phyloP scores from a whole-genome alignment of 257 asterid genomes.

The Solanum pinnatisectum region DNA sequence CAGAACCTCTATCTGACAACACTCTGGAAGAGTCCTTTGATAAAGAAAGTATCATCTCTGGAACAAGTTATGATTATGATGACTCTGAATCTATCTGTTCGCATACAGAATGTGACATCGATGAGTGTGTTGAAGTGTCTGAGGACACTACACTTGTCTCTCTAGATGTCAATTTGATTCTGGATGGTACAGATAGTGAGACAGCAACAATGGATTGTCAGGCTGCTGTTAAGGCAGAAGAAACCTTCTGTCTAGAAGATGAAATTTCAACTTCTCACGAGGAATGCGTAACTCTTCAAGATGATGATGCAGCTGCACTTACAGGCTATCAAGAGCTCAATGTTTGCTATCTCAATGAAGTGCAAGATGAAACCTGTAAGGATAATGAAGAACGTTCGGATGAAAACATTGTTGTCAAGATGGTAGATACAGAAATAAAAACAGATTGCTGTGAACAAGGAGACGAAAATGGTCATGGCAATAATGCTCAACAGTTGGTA shows the following conservation, averaged over 20 bases:
- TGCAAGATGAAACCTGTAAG: background rate
- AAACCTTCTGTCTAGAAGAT: background rate
- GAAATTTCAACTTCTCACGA: background rate
- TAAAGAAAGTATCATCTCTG: slow-evolving; percentile 25
- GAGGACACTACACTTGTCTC: background rate
- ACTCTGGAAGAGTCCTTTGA: slow-evolving; percentile 19
- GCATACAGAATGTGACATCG: slow-evolving; percentile 1
- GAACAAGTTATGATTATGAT: slow-evolving; percentile 1
- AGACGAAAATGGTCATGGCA: background rate
- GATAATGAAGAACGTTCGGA: background rate
- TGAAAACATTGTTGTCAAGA: background rate
- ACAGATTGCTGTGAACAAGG: background rate
- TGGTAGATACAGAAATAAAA: background rate
- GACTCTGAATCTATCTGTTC: slow-evolving; percentile 1
- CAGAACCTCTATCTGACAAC: slow-evolving; percentile 19
- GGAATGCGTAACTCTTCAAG: background rate
- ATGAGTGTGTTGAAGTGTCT: background rate
- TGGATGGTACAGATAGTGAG: background rate
- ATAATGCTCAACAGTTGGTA: background rate
- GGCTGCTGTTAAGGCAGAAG: background rate
- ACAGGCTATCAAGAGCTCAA: background rate
- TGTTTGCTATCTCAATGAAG: background rate
- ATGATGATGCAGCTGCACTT: background rate
- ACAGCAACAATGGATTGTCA: background rate
- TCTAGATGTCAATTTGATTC: background rate